Base-by-base conservation (phyloP, 2,329 filamentous ascomycete genomes). In the Ascocoryne sarcoides region DNA sequence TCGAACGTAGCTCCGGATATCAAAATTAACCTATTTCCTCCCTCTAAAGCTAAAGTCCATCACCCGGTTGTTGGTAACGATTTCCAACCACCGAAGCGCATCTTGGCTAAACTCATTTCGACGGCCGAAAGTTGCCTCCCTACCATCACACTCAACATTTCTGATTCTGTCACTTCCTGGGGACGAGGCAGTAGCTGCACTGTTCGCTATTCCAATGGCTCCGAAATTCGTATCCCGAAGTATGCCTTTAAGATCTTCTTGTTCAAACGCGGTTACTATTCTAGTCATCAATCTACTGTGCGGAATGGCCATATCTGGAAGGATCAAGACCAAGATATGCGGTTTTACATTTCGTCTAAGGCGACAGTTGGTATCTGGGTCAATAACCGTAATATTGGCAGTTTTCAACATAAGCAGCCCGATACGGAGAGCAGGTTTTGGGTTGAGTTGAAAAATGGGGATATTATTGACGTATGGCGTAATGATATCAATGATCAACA, bases 211-310 rank as follows among this genome's bases (percentile, higher is more conserved):
- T 62, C 72, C 1, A 67, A 79, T 35, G 65, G 61, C 20, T 64
- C 66, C 17, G 86, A 95, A 49, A 71, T 69, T 2, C 80, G 79
- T 12, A 76, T 96, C 26, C 86, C 89, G 1, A 90, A 90, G 57
- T 80, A 81, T 47, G 87, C 85, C 1, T 77, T 95, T 51, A 82
- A 84, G 53, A 67, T 95, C 28, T 69, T 86, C 23, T 75, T 92
- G 20, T 87, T 82, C 71, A 79, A 75, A 40, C 72, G 79, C 1
- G 75, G 75, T 9, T 80, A 81, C 43, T 81, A 85, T 42, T 72
- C 72, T 37, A 69, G 5, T 19, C 8, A 21, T 20, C 8, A n/a
- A 34, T 79, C 69, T 66, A 69, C 65, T 8, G 51, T 32, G 12
- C 32, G 29, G 5, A 29, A 28, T 39, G 35, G 36, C n/a, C 34